These are phyloP conservation scores for Sophora flavescens DNA, from an alignment of 306 rosid species.

Conservation along the genomic window DNA sequence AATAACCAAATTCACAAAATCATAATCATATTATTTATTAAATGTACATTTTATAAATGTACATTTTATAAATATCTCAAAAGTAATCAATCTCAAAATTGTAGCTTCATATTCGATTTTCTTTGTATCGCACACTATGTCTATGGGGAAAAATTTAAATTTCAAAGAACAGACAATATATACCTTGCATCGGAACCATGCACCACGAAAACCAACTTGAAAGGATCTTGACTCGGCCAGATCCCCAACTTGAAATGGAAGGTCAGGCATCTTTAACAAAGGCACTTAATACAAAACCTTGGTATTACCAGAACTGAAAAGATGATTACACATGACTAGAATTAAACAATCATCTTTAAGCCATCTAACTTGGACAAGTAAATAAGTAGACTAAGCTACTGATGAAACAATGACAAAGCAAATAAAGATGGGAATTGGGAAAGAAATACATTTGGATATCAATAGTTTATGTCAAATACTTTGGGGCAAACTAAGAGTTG, in stretches of 20 bases:
- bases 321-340: background rate
- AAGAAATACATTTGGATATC: background rate
- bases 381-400: background rate
- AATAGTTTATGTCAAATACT: background rate
- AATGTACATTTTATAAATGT: slow-evolving; percentile 3
- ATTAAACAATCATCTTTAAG: slow-evolving; percentile 15
- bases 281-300: background rate
- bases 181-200: slow-evolving; percentile 95
- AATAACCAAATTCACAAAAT: background rate
- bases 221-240: slow-evolving; percentile 65
- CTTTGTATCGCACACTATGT: background rate
- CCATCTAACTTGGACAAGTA: slow-evolving; percentile 6
- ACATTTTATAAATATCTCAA: background rate
- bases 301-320: background rate
- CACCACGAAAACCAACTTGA: slow-evolving; percentile 73
- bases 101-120: background rate
- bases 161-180: slow-evolving; percentile 1
- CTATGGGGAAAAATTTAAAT: too few species aligned
- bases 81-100: background rate
- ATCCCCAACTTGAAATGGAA: slow-evolving; percentile 69
- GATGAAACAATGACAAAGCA: background rate
- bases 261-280: slow-evolving; percentile 28
- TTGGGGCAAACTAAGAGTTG: too few species aligned
- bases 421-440: background rate
- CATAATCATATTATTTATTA: background rate